phyloP scores from a whole-genome alignment of 164 flowering plant species.

The Annona cherimola region DNA sequence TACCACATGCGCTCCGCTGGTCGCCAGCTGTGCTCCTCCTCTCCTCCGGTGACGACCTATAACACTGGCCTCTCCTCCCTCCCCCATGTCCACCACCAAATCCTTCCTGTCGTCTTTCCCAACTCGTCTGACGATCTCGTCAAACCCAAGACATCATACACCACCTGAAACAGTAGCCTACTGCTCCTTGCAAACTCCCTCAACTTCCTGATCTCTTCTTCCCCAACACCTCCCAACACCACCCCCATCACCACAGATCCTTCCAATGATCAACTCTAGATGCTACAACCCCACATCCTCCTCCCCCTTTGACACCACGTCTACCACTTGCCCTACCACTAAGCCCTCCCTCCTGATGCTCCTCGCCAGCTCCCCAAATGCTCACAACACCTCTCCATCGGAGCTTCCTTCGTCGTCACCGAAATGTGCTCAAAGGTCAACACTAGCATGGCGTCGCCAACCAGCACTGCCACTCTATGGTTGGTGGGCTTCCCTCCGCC shows the following conservation, averaged over 20 bases:
- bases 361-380: constrained; percentile 43
- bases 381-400: constrained; percentile 36
- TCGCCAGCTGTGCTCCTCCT: no score
- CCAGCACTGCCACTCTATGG: constrained; percentile 61
- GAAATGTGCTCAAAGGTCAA: constrained; percentile 60
- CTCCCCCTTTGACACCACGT: constrained; percentile 39
- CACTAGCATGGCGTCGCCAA: constrained; percentile 64
- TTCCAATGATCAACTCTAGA: constrained; percentile 52
- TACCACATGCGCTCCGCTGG: no score
- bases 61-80: no score
- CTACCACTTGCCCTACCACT: constrained; percentile 51
- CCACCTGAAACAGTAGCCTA: constrained; percentile 65
- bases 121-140: constrained; percentile 52
- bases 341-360: constrained; percentile 54
- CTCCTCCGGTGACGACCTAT: no score
- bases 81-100: constrained; percentile 37
- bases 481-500: constrained; percentile 71
- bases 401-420: constrained; percentile 26
- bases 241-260: constrained; percentile 55
- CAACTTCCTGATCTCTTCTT: constrained; percentile 42
- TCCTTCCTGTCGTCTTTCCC: constrained; percentile 74
- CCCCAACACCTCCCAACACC: constrained; percentile 51
- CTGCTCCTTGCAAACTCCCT: constrained; percentile 47
- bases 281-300: constrained; percentile 41
- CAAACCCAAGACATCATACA: constrained; percentile 63